Base-by-base conservation (phyloP, 2,329 filamentous ascomycete genomes). In the Trichoderma polysporum region DNA sequence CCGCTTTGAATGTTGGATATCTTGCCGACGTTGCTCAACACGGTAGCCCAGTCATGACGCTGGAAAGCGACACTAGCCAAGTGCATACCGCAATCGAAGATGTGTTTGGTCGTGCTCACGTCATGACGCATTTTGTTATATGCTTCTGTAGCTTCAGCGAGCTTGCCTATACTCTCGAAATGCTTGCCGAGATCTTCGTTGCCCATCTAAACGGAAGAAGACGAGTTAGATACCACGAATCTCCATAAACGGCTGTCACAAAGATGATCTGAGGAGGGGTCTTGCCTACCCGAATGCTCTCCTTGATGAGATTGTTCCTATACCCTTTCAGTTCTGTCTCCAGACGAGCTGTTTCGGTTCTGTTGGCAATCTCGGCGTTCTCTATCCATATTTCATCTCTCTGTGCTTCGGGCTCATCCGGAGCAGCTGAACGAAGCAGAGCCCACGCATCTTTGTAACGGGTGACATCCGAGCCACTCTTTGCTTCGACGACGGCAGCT, bases 251-350 rank as follows among this genome's bases (percentile, higher is more conserved):
- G 13, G 31, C 22, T 9, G 59, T 8, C 25, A 19, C 4, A 35
- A 3, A 54, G 15, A 57, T 8, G 27, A n/a, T 8, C 9, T 3
- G 56, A 33, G 13, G 19, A 15, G 37, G 39, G 50, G 41, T 7
- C 4, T 19, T 9, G 64, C 68, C 53, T 83, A 96, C 93, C 72
- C 94, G 82, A 74, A 98, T 97, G 80, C 93, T 97, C 80, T 99
- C 95, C 77, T 97, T 97, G 73, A 99, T 93, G 50, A 98, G 81
- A 74, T 98, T 99, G 76, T 97, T 97, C 80, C 95, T 97, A 79
- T 98, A 98, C 1, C 90, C 90, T 77, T 93, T 94, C 22, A 99
- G 83, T 78, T 98, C 93, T 17, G 86, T 82, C 75, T 97, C 93
- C 65, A 98, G 83, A n/a, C 91, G 87, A 65, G 88, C 83, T 0